Evolutionary conservation across 2,329 filamentous ascomycete species (phyloP), one percentile per base, ranked within the genome.

Genomic region (Trichoderma atroviride): DNA sequence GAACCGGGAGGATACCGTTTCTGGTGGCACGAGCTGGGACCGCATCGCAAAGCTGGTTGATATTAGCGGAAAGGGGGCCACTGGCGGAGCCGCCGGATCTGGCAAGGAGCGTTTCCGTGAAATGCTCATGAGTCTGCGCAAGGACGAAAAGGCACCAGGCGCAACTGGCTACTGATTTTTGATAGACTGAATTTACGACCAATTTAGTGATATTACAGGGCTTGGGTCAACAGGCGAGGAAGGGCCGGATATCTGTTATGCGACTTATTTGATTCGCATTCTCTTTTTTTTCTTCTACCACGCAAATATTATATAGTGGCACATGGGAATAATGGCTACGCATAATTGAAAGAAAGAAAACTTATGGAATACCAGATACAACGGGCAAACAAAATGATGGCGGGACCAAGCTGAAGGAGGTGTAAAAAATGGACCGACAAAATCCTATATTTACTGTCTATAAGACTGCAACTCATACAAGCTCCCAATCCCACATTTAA

Each of bases 1-100:
- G 67, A 94, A 86, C 80, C 89, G 94, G 71, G 95, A 99, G 79
- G 94, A 98, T 79, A 97, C 94, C 50, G 92, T 94, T 29, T 93
- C 93, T 13, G 96, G 96, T 62, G 96, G 96, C 72, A 99, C 96
- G 5, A 97, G 93, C 86, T 99, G 96, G 96, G 96, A 99, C 83
- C 91, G 96, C 74, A 98, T 99, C 77, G 92, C 94, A 29, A 99
- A 98, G 84, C 82, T 99, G 75, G 94, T 98, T n/a, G 96, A 99
- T 81, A 82, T 99, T 73, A 97, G 93, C 76, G 96, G 96, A 72
- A 99, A 98, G 84, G 94, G 95, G 16, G 83, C 88, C 70, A 92
- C 90, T 81, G 94, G 95, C 70, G 95, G 94, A 77, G 94, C 92
- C 55, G 90, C 89, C 71, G 95, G 94, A 57, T 96, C 92, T 71